Evolutionary conservation across 169 alveolate genomes (phyloP).

Genomic region (Amoebophrya sp.): DNA sequence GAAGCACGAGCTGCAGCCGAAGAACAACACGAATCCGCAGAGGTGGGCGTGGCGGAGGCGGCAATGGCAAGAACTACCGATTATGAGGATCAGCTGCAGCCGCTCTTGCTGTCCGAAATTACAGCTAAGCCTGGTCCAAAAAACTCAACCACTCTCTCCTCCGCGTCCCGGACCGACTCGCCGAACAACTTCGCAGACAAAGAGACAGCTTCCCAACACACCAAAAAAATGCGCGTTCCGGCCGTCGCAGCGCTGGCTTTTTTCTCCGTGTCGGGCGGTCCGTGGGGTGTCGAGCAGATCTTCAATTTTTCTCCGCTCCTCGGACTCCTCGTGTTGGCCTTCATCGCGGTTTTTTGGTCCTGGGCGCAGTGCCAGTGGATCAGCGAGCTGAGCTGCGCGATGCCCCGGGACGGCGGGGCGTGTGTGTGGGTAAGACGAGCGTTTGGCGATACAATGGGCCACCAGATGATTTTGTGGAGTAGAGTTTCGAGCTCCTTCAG

Average conservation of each 20-base stretch:
- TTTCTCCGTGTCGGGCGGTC: background rate
- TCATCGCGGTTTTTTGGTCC: background rate
- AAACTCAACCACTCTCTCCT: too few species aligned
- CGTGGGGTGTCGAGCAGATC: background rate
- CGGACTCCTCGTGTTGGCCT: background rate
- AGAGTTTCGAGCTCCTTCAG: background rate
- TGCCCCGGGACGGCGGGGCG: background rate
- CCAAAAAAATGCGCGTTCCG: background rate
- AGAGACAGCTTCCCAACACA: too few species aligned
- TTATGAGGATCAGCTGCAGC: too few species aligned
- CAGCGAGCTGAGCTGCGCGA: background rate
- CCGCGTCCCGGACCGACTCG: too few species aligned
- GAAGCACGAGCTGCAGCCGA: too few species aligned
- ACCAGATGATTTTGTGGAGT: background rate
- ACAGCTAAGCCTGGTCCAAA: too few species aligned
- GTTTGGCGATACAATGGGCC: background rate
- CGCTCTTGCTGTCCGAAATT: too few species aligned
- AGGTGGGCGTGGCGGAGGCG: too few species aligned
- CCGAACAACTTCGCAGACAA: too few species aligned
- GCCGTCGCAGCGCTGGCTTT: background rate
- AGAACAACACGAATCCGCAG: too few species aligned
- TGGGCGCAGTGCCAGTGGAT: conserved; percentile 26
- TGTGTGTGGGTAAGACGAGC: background rate
- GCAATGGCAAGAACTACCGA: too few species aligned
- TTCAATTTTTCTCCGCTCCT: background rate